A percentile compares a stretch with the other conserved stretches of the same genome.
These are phyloP conservation scores for Pyricularia pennisetigena DNA, from an alignment of 2,329 filamentous ascomycete genomes.

Conservation along the genomic window DNA sequence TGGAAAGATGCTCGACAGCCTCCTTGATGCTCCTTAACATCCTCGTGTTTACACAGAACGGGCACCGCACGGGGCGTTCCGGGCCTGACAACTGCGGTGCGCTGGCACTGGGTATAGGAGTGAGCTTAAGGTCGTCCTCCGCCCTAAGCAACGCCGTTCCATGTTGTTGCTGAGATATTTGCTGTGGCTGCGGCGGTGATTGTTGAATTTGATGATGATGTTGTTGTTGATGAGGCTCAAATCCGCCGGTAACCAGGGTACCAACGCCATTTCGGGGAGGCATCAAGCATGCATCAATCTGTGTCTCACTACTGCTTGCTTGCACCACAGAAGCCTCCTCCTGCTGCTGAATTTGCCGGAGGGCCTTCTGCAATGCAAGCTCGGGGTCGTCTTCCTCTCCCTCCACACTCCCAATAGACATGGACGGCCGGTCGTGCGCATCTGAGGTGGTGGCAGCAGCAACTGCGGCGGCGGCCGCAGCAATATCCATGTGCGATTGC, in stretches of 20 bases:
- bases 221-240: conserved; percentile 4
- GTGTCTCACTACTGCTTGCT: background rate
- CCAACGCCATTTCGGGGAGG: background rate
- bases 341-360: conserved; percentile 49
- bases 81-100: conserved; percentile 4
- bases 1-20: conserved; percentile 52
- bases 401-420: background rate
- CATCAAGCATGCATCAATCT: background rate
- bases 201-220: conserved; percentile 10
- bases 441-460: conserved; percentile 1
- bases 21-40: conserved; percentile 53
- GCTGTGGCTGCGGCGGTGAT: background rate
- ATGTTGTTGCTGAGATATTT: background rate
- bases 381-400: conserved; percentile 41
- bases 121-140: conserved; percentile 38
- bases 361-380: conserved; percentile 46
- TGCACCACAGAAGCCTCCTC: conserved; percentile 39
- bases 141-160: background rate
- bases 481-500: conserved; percentile 5
- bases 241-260: background rate
- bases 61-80: conserved; percentile 44
- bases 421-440: background rate
- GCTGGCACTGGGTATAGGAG: conserved; percentile 41
- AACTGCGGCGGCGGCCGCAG: conserved; percentile 2
- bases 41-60: conserved; percentile 51